Conservation (phyloP, 179 eudicot genomes). For the Silene coronaria region DNA sequence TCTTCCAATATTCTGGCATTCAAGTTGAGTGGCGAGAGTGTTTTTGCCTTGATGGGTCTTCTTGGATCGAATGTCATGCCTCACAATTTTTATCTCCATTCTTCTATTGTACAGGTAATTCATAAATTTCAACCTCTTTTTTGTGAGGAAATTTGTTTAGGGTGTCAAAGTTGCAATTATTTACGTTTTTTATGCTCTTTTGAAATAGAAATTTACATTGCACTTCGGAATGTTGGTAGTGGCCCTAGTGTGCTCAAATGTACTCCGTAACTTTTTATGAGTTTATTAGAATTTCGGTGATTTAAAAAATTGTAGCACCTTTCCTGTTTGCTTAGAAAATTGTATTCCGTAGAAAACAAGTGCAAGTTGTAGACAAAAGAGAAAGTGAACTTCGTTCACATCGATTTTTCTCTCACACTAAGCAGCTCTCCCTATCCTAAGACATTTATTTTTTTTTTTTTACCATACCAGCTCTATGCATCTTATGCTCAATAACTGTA, state of each 20-base stretch:
- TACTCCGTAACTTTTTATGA: not conserved
- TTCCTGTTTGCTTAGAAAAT: not conserved
- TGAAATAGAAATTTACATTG: not conserved
- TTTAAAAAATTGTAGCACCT: not conserved
- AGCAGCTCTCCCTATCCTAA: not conserved
- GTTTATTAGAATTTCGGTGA: not conserved
- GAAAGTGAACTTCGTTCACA: too few species aligned
- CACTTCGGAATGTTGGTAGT: not conserved
- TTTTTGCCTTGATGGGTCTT: conserved; percentile 81
- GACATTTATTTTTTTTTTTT: too few species aligned
- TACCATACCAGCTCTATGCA: not conserved
- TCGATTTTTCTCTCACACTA: not conserved
- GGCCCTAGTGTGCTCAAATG: not conserved
- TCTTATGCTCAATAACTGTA: not conserved
- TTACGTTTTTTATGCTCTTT: not conserved
- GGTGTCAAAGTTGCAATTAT: not conserved
- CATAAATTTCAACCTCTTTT: not conserved
- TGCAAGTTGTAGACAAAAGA: too few species aligned
- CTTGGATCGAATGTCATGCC: conserved; percentile 94
- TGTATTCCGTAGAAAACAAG: not conserved
- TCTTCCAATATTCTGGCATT: conserved; percentile 43
- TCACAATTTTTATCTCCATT: conserved; percentile 89
- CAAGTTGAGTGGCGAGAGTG: conserved; percentile 78
- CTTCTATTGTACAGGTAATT: conserved; percentile 80
- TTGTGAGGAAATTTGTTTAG: not conserved